These are phyloP conservation scores for Lupinus albus DNA, from an alignment of 306 rosid genomes.

Conservation along the genomic window DNA sequence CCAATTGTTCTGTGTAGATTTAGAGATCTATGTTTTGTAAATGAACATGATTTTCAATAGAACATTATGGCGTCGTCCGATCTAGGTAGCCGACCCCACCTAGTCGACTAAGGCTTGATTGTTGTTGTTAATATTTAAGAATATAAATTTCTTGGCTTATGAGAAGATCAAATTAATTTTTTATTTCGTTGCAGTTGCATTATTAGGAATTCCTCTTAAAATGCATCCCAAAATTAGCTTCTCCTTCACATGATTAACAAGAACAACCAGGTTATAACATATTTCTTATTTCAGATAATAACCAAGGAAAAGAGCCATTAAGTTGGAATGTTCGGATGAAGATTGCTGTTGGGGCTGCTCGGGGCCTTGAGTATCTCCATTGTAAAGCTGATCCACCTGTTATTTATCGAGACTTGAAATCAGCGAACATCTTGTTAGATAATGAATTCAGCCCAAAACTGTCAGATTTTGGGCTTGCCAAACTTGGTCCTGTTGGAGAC, in stretches of 20 bases:
- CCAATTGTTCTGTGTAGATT: neutral
- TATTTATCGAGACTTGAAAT: constrained; percentile 92
- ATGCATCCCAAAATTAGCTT: constrained; percentile 26
- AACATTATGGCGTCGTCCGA: too few species aligned
- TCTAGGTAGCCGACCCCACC: too few species aligned
- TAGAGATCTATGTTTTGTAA: too few species aligned
- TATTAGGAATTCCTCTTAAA: constrained; percentile 23
- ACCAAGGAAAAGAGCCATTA: constrained; percentile 58
- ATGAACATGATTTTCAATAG: too few species aligned
- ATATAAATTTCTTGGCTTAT: constrained; percentile 13
- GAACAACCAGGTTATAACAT: constrained; percentile 20
- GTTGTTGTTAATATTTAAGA: too few species aligned
- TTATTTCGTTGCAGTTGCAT: constrained; percentile 16
- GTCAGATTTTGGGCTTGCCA: constrained; percentile 96
- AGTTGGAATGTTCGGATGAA: constrained; percentile 83
- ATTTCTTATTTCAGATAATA: constrained; percentile 53
- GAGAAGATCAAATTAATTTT: constrained; percentile 25
- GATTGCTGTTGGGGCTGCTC: constrained; percentile 88
- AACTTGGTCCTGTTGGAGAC: constrained; percentile 97
- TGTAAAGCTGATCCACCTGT: constrained; percentile 94
- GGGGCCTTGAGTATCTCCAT: constrained; percentile 93
- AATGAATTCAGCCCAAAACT: constrained; percentile 78
- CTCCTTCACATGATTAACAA: constrained; percentile 18
- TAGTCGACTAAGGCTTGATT: too few species aligned
- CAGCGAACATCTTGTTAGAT: constrained; percentile 88